phyloP scores from a whole-genome alignment of 1,139 yeast genomes.

The Yamadazyma sp. region DNA sequence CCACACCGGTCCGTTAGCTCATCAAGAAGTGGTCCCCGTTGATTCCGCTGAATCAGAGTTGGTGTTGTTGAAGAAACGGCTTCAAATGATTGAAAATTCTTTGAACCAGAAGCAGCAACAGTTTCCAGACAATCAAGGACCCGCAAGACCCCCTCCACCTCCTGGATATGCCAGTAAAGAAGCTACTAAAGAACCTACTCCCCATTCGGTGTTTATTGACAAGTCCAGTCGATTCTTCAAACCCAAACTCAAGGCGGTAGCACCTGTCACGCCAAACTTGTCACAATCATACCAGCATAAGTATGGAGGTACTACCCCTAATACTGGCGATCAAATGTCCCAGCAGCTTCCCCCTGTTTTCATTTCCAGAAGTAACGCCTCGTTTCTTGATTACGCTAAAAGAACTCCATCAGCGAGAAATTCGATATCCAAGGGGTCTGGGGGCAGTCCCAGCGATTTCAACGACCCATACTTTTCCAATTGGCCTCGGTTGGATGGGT shows the following conservation, averaged over 20 bases:
- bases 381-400: not conserved
- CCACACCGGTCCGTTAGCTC: not conserved
- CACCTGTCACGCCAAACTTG: not conserved
- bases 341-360: not conserved
- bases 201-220: not conserved
- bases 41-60: constrained; percentile 17
- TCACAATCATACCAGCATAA: not conserved
- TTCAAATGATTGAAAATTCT: constrained; percentile 23
- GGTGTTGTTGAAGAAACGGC: constrained; percentile 24
- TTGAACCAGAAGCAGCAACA: not conserved
- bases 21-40: not conserved
- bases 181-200: not conserved
- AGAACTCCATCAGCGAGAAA: not conserved
- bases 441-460: not conserved
- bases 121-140: no score
- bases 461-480: not conserved
- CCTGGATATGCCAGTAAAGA: constrained; percentile 5
- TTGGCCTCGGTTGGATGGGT: not conserved
- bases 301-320: not conserved
- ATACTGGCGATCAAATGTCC: not conserved
- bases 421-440: not conserved
- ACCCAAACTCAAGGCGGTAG: no score
- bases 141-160: constrained; percentile 2
- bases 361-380: not conserved
- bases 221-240: not conserved